Conservation (phyloP, 768 basidiomycete genomes). For the Lactarius quietus region DNA sequence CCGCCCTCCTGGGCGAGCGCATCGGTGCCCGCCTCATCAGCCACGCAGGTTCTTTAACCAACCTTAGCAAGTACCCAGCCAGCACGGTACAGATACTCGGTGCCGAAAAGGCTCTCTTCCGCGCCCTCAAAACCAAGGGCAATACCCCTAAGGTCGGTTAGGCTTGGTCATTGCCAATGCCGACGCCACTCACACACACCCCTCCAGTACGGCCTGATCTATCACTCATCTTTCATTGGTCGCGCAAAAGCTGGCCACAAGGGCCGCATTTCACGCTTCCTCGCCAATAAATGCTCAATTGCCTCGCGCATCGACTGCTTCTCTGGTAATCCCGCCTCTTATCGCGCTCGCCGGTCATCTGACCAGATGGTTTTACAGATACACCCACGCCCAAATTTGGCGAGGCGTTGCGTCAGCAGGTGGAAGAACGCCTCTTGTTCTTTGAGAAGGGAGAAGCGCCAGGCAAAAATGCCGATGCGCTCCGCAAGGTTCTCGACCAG, state of each 20-base stretch:
- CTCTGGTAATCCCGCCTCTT: constrained; percentile 47
- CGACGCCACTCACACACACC: neutral
- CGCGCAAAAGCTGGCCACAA: constrained; percentile 93
- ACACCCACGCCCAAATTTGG: constrained; percentile 90
- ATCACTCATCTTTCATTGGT: constrained; percentile 95
- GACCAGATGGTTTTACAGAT: constrained; percentile 40
- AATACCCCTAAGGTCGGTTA: constrained; percentile 86
- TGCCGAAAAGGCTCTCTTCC: constrained; percentile 96
- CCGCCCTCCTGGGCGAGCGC: constrained; percentile 86
- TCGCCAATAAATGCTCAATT: constrained; percentile 98
- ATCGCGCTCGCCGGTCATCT: neutral
- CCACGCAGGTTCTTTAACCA: constrained; percentile 95
- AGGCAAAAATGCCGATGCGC: constrained; percentile 88
- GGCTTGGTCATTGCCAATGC: neutral
- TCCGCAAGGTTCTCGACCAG: constrained; percentile 80
- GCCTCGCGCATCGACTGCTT: constrained; percentile 97
- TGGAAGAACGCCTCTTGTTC: constrained; percentile 92
- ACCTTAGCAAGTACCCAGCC: constrained; percentile 96
- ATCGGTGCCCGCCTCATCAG: constrained; percentile 91
- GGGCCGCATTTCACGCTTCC: constrained; percentile 97
- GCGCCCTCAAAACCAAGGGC: constrained; percentile 97
- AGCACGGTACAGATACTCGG: constrained; percentile 98
- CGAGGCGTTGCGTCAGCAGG: constrained; percentile 88
- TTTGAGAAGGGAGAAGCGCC: constrained; percentile 91
- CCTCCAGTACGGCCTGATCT: constrained; percentile 96